A percentile compares a stretch with the other conserved stretches of the same genome.
phyloP scores from a whole-genome alignment of 2,329 filamentous ascomycete species.

The Calonectria leucothoes region DNA sequence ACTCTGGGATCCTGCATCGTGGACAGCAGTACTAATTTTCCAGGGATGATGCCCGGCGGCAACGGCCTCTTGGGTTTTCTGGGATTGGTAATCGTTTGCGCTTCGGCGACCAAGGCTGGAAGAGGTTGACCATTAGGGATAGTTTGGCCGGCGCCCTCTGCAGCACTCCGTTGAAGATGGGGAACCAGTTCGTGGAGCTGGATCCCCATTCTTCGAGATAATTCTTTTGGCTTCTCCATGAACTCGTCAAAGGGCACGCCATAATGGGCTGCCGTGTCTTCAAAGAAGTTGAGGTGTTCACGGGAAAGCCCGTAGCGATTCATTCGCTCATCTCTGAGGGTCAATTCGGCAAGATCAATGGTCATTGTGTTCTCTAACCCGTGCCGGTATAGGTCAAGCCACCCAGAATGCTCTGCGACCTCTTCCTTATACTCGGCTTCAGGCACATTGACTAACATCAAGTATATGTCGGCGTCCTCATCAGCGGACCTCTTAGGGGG shows the following conservation, averaged over 20 bases:
- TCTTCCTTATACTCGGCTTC: neutral
- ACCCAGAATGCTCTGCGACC: neutral
- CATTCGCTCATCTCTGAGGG: neutral
- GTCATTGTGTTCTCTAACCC: neutral
- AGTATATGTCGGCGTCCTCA: neutral
- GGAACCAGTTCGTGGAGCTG: neutral
- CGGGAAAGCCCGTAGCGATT: neutral
- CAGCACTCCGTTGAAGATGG: neutral
- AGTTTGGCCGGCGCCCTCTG: neutral
- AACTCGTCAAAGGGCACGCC: neutral
- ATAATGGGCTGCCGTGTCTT: neutral
- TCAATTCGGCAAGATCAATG: neutral
- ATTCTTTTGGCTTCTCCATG: neutral
- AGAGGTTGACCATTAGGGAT: neutral
- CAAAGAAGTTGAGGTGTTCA: neutral
- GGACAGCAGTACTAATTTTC: neutral
- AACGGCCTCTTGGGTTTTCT: neutral
- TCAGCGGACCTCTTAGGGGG: rapidly evolving
- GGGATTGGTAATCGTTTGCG: neutral
- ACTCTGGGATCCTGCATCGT: neutral
- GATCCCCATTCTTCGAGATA: neutral
- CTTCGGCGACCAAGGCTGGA: neutral
- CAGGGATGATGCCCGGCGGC: neutral
- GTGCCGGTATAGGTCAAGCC: neutral
- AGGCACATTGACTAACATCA: neutral